Evolutionary conservation across 140 eudicot species (phyloP).

Genomic region (Senecio squalidus): DNA sequence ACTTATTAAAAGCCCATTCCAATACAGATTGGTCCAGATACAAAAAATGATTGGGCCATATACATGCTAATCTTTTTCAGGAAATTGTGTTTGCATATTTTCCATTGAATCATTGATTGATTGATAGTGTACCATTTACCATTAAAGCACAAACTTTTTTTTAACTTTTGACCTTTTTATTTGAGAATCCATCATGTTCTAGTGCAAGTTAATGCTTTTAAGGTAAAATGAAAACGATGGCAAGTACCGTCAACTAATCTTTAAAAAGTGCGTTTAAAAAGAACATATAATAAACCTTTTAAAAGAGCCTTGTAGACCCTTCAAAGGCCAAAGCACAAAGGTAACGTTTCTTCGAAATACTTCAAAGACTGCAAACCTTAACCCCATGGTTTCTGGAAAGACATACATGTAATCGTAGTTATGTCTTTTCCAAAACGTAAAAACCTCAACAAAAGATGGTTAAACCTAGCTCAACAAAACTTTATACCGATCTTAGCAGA

Average conservation of each 20-base stretch:
- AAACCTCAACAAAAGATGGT: neutral
- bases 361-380: neutral
- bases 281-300: constrained; percentile 5
- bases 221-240: constrained; percentile 29
- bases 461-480: neutral
- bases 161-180: constrained; percentile 15
- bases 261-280: constrained; percentile 15
- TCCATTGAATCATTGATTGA: constrained; percentile 1
- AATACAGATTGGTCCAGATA: no score
- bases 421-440: no score
- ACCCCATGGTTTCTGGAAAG: neutral
- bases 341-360: constrained; percentile 5
- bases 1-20: no score
- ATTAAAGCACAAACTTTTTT: constrained; percentile 16
- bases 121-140: constrained; percentile 14
- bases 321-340: constrained; percentile 13
- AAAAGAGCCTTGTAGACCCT: constrained; percentile 23
- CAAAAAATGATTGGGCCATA: no score
- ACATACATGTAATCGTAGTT: neutral
- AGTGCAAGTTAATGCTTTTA: constrained; percentile 16
- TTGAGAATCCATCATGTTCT: constrained; percentile 21
- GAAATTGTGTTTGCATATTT: no score
- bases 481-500: neutral
- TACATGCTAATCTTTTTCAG: no score
- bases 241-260: constrained; percentile 20